Evolutionary conservation across 768 basidiomycete genomes (phyloP).

Genomic region (Tulasnella sp.): DNA sequence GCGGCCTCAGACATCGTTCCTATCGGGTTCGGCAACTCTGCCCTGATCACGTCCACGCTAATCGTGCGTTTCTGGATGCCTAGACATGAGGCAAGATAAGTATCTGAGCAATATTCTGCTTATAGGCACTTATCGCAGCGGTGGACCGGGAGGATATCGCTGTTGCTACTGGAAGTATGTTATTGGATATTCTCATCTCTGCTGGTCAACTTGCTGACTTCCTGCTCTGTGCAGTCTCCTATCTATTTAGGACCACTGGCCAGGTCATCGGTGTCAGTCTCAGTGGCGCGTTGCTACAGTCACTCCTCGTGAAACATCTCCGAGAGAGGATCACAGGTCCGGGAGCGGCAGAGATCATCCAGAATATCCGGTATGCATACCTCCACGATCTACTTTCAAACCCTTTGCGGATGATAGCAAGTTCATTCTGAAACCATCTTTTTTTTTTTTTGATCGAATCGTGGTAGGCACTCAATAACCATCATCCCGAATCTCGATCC

Average conservation of each 20-base stretch:
- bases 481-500: slow-evolving; percentile 59
- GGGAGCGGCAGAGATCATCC: slow-evolving; percentile 51
- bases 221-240: slow-evolving; percentile 51
- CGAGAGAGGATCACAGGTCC: slow-evolving; percentile 67
- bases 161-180: slow-evolving; percentile 82
- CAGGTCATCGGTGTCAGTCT: slow-evolving; percentile 93
- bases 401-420: slow-evolving; percentile 12
- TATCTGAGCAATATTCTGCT: slow-evolving; percentile 19
- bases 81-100: not conserved
- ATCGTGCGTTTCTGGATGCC: slow-evolving; percentile 39
- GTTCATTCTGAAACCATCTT: slow-evolving; percentile 19
- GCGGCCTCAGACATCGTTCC: slow-evolving; percentile 52
- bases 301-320: slow-evolving; percentile 60
- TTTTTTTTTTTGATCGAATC: too few relatives aligned
- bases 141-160: slow-evolving; percentile 75
- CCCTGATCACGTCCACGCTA: slow-evolving; percentile 74
- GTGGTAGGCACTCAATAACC: slow-evolving; percentile 38
- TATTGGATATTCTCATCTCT: not conserved
- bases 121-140: slow-evolving; percentile 75
- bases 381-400: not conserved
- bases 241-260: slow-evolving; percentile 86
- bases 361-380: not conserved
- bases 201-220: not conserved
- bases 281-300: slow-evolving; percentile 75
- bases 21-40: slow-evolving; percentile 76